Conservation (phyloP, 2,329 filamentous ascomycete genomes). For the Sporothrix schenckii region DNA sequence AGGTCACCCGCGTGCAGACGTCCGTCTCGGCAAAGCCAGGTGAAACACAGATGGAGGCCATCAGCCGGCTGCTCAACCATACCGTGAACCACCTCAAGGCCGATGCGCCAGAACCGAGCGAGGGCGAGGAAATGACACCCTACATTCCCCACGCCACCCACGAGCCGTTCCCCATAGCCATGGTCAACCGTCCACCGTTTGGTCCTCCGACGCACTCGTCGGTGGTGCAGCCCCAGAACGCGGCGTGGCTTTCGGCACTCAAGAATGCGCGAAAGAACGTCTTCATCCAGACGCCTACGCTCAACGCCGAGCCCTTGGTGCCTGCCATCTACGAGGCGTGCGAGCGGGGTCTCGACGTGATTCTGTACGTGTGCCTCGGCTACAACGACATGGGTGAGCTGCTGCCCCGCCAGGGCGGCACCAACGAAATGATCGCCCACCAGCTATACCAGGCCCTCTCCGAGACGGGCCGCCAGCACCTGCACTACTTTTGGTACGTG, state of each 20-base stretch:
- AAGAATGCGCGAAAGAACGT: constrained; percentile 64
- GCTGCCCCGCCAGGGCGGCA: constrained; percentile 73
- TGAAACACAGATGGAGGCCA: constrained; percentile 60
- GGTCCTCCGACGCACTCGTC: constrained; percentile 64
- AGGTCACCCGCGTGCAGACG: constrained; percentile 64
- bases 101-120: constrained; percentile 57
- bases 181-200: constrained; percentile 70
- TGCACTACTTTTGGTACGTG: constrained; percentile 71
- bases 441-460: constrained; percentile 60
- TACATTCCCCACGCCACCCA: constrained; percentile 61
- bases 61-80: constrained; percentile 68
- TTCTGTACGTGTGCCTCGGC: constrained; percentile 72
- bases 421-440: constrained; percentile 71
- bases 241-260: constrained; percentile 71
- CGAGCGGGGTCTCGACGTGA: constrained; percentile 68
- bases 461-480: constrained; percentile 49
- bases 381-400: constrained; percentile 80
- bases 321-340: constrained; percentile 66
- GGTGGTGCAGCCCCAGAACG: constrained; percentile 71
- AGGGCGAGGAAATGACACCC: constrained; percentile 64
- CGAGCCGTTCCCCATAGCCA: constrained; percentile 67
- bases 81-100: constrained; percentile 56
- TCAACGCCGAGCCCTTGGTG: constrained; percentile 71
- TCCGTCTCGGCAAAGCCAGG: constrained; percentile 54
- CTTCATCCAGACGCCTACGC: constrained; percentile 78